These are phyloP conservation scores for Ceratopteris richardii DNA, from an alignment of 75 land plant species.

Conservation along the genomic window DNA sequence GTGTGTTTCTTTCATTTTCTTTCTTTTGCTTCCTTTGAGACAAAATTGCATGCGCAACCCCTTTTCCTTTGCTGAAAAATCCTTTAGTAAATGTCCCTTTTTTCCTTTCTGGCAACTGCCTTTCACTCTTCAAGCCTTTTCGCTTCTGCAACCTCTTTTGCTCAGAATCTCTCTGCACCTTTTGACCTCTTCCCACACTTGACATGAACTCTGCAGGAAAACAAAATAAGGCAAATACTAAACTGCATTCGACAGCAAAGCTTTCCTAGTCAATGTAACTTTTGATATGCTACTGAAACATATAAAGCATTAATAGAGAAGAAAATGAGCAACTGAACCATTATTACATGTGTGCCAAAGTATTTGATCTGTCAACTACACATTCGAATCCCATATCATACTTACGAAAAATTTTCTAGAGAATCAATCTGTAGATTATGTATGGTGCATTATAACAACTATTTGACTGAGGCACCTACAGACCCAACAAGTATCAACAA, in stretches of 20 bases:
- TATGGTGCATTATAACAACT: background rate
- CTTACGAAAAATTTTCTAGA: background rate
- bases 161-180: background rate
- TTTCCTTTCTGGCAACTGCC: constrained; percentile 2
- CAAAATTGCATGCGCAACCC: constrained; percentile 16
- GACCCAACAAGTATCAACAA: background rate
- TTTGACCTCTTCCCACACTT: background rate
- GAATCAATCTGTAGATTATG: background rate
- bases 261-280: constrained; percentile 4
- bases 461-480: background rate
- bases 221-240: no score
- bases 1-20: background rate
- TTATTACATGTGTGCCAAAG: background rate
- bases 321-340: constrained; percentile 7
- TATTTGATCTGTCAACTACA: no score
- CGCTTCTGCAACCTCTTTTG: no score
- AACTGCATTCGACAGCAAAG: background rate
- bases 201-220: no score
- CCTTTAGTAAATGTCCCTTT: background rate
- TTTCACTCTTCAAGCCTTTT: background rate
- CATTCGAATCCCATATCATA: no score
- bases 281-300: background rate
- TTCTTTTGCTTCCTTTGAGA: constrained; percentile 13
- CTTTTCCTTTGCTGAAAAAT: background rate
- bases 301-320: background rate